phyloP scores from a whole-genome alignment of 1,284 basidiomycete genomes.

The Apiotrichum siamense region DNA sequence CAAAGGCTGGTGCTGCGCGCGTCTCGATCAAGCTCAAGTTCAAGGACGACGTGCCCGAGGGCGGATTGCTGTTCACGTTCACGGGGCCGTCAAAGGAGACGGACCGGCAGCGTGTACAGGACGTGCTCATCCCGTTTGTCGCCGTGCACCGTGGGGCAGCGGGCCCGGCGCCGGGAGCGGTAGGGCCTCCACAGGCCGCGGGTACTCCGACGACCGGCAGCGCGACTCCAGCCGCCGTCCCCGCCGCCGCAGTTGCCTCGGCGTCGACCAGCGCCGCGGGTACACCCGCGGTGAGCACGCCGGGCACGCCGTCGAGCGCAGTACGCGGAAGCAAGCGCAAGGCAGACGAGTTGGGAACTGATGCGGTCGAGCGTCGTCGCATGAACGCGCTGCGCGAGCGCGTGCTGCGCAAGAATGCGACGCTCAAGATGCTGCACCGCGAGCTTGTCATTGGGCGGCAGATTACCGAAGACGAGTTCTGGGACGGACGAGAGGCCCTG shows the following conservation, averaged over 20 bases:
- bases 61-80: conserved; percentile 44
- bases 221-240: neutral
- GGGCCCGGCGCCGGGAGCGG: conserved; percentile 10
- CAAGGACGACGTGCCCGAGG: conserved; percentile 40
- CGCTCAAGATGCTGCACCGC: conserved; percentile 69
- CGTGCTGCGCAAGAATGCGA: conserved; percentile 68
- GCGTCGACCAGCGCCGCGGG: conserved; percentile 7
- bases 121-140: conserved; percentile 42
- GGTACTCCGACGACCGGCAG: conserved; percentile 2
- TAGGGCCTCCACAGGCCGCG: no score
- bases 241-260: conserved; percentile 7
- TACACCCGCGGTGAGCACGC: conserved; percentile 5
- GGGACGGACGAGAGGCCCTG: conserved; percentile 82
- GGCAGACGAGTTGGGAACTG: conserved; percentile 9
- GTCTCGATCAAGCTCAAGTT: conserved; percentile 42
- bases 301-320: conserved; percentile 13
- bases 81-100: conserved; percentile 25
- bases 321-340: conserved; percentile 10
- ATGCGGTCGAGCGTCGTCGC: conserved; percentile 7
- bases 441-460: conserved; percentile 78
- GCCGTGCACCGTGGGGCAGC: conserved; percentile 29
- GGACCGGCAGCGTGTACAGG: conserved; percentile 41
- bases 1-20: conserved; percentile 36
- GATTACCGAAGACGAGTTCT: conserved; percentile 87
- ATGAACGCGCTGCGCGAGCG: conserved; percentile 58